A percentile compares a stretch with the other conserved stretches of the same genome.
Evolutionary conservation across 495 filamentous ascomycete genomes (phyloP).

Genomic region (Echria macrotheca): DNA sequence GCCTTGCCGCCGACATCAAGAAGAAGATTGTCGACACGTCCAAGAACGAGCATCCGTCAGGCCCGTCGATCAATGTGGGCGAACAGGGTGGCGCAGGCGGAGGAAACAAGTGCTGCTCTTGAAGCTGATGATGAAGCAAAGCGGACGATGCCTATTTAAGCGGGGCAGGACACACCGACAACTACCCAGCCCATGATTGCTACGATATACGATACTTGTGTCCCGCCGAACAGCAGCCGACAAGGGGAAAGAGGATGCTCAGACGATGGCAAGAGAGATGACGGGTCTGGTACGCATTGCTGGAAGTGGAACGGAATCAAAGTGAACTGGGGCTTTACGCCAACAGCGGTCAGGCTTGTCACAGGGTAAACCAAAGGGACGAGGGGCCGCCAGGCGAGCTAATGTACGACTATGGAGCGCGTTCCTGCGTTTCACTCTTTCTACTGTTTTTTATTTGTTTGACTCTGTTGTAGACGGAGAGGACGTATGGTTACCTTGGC

Average conservation of each 20-base stretch:
- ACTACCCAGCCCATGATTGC: no score
- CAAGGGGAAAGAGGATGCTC: no score
- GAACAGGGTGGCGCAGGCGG: conserved; percentile 52
- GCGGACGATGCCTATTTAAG: no score
- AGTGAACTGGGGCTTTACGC: no score
- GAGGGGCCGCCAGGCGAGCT: no score
- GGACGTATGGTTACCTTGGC: background rate
- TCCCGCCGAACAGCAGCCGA: no score
- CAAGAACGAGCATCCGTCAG: conserved; percentile 62
- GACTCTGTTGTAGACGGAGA: conserved; percentile 10
- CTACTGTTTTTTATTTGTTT: conserved; percentile 1
- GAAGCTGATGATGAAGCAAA: background rate
- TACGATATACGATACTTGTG: background rate
- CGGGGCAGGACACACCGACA: no score
- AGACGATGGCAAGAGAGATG: no score
- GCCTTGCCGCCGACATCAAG: conserved; percentile 94
- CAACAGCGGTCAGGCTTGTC: no score
- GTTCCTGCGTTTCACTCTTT: conserved; percentile 1
- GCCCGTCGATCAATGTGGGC: conserved; percentile 64
- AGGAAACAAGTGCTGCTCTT: conserved; percentile 85
- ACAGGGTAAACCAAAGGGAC: no score
- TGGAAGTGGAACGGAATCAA: no score
- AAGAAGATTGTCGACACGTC: conserved; percentile 85
- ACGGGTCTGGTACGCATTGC: no score
- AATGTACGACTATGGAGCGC: conserved; percentile 6